These are phyloP conservation scores for Begonia fuchsioides DNA, from an alignment of 306 rosid genomes.

Conservation along the genomic window DNA sequence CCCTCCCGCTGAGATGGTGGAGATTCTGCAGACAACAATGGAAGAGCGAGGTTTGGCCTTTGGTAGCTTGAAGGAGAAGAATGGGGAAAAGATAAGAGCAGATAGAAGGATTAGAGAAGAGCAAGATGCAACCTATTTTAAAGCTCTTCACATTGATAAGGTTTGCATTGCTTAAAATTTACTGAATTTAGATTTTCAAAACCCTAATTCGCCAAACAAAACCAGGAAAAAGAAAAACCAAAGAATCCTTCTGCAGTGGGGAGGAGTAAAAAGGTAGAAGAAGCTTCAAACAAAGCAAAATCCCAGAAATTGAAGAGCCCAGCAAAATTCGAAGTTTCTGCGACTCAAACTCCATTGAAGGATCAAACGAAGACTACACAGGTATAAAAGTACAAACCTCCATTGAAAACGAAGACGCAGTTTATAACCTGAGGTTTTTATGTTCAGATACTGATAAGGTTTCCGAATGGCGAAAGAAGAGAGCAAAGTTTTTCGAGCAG, in stretches of 20 bases:
- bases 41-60: slow-evolving; percentile 76
- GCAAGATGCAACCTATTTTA: slow-evolving; percentile 66
- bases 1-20: slow-evolving; percentile 67
- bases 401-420: neutral
- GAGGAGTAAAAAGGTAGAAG: slow-evolving; percentile 22
- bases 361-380: slow-evolving; percentile 31
- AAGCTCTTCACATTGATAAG: slow-evolving; percentile 53
- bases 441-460: slow-evolving; percentile 51
- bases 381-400: slow-evolving; percentile 16
- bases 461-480: slow-evolving; percentile 81
- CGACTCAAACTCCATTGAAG: slow-evolving; percentile 18
- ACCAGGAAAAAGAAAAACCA: slow-evolving; percentile 33
- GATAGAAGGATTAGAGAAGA: slow-evolving; percentile 64
- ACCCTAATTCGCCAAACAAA: no score
- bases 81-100: slow-evolving; percentile 36
- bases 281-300: slow-evolving; percentile 17
- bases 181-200: no score
- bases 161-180: slow-evolving; percentile 10
- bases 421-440: neutral
- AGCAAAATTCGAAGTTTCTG: slow-evolving; percentile 10
- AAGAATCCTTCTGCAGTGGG: slow-evolving; percentile 19
- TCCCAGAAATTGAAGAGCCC: slow-evolving; percentile 25
- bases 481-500: slow-evolving; percentile 44
- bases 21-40: slow-evolving; percentile 65
- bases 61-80: slow-evolving; percentile 35